Evolutionary conservation across 2,329 filamentous ascomycete genomes (phyloP), one percentile per base, ranked within the genome.

Genomic region (Aspergillus sp.): DNA sequence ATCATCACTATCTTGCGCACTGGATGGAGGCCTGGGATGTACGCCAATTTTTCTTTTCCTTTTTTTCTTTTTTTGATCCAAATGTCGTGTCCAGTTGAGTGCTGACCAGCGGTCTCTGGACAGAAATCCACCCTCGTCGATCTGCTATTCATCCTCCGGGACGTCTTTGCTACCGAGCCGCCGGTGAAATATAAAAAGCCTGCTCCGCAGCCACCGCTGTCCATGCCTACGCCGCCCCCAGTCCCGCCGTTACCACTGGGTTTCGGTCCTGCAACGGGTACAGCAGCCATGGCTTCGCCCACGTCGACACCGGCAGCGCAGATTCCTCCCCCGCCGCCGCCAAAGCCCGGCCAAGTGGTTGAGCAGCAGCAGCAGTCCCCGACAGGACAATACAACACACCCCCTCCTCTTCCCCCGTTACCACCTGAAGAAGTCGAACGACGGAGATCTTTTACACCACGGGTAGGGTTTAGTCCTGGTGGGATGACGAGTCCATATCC

Each of bases 151-250:
- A 85, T 94, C 29, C 70, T 98, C 3, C 80, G 85, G 55, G 88
- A 93, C 45, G 76, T 97, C 26, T 98, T 98, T 63, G 85, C 89
- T 34, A 94, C 94, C 68, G 93, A 98, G 60, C 93, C 93, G 6
- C 93, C 93, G 0, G 87, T 97, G 3, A 82, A 93, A 50, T 82
- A 89, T 32, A 83, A 82, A 55, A 82, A 82, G 53, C 62, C 62
- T 34, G 61, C 62, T 32, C 48, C 55, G 39, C 63, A 59, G 48
- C 57, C 66, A 36, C 57, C 66, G 27, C 60, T 61, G 40, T 47
- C 64, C 7, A 51, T 53, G n/a, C 58, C 62, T 29, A 70, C 73
- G 48, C 81, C 82, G 42, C 85, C 85, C 30, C 82, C 83, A 8
- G 67, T 85, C n/a, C 86, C 86, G 49, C 85, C 86, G 45, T 73